phyloP scores from a whole-genome alignment of 2,329 filamentous ascomycete genomes.

The Drechslera avenae region DNA sequence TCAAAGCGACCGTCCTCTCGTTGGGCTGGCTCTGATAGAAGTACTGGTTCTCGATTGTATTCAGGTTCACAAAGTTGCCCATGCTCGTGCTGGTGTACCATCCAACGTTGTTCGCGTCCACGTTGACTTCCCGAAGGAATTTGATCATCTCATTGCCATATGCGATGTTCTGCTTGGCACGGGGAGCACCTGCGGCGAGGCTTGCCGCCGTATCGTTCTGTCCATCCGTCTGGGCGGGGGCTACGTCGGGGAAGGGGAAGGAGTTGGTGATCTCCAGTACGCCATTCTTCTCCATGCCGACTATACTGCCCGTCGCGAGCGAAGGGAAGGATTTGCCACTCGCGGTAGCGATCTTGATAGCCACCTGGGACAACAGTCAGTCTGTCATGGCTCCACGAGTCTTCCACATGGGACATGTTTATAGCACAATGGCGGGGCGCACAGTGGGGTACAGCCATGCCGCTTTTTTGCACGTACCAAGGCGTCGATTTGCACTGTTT shows the following conservation, averaged over 20 bases:
- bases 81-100: conserved; percentile 99
- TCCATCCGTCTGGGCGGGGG: conserved; percentile 63
- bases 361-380: conserved; percentile 65
- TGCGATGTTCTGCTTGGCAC: conserved; percentile 83
- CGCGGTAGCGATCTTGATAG: conserved; percentile 98
- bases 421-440: conserved; percentile 35
- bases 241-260: conserved; percentile 89
- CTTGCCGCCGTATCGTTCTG: conserved; percentile 51
- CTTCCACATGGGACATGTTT: not conserved
- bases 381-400: not conserved
- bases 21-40: conserved; percentile 94
- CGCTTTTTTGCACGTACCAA: conserved; percentile 67
- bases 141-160: conserved; percentile 99
- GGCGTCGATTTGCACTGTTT: conserved; percentile 91
- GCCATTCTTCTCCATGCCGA: conserved; percentile 87
- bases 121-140: conserved; percentile 94
- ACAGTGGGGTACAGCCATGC: conserved; percentile 39
- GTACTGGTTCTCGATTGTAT: conserved; percentile 97
- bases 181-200: conserved; percentile 83
- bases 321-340: conserved; percentile 87
- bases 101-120: conserved; percentile 95
- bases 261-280: conserved; percentile 90
- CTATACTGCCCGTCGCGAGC: conserved; percentile 84
- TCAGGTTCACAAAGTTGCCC: conserved; percentile 95
- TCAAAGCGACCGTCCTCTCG: conserved; percentile 82